phyloP scores from a whole-genome alignment of 495 filamentous ascomycete species.

The Xylaria scruposa region DNA sequence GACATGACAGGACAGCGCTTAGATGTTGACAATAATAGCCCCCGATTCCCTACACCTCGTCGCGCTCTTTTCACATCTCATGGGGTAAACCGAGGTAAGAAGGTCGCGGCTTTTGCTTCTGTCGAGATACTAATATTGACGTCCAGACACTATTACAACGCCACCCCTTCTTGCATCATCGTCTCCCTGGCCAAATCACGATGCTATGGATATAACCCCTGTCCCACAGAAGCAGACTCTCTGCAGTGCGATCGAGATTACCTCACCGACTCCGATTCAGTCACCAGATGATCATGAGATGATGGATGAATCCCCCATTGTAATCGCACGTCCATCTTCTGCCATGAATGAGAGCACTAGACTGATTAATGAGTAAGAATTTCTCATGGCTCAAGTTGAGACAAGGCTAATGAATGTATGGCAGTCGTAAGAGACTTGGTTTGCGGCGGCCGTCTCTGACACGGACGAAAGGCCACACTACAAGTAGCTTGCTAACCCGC shows the following conservation, averaged over 20 bases:
- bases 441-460: slow-evolving; percentile 67
- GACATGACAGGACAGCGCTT: not conserved
- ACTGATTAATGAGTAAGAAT: slow-evolving; percentile 57
- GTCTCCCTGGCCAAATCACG: slow-evolving; percentile 69
- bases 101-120: slow-evolving; percentile 22
- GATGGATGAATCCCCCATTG: slow-evolving; percentile 57
- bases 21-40: slow-evolving; percentile 60
- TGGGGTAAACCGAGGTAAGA: slow-evolving; percentile 52
- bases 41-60: slow-evolving; percentile 87
- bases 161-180: slow-evolving; percentile 86
- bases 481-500: slow-evolving; percentile 52
- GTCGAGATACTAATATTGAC: slow-evolving; percentile 16
- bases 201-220: slow-evolving; percentile 94
- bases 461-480: slow-evolving; percentile 64
- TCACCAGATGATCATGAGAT: slow-evolving; percentile 51
- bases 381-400: slow-evolving; percentile 16
- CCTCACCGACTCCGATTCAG: slow-evolving; percentile 68
- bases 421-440: slow-evolving; percentile 64
- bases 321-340: slow-evolving; percentile 55
- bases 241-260: slow-evolving; percentile 64
- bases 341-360: slow-evolving; percentile 55
- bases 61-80: slow-evolving; percentile 90
- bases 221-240: slow-evolving; percentile 87
- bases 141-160: slow-evolving; percentile 75
- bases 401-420: slow-evolving; percentile 25